Evolutionary conservation across 306 rosid species (phyloP).

Genomic region (Inga leiocalycina): DNA sequence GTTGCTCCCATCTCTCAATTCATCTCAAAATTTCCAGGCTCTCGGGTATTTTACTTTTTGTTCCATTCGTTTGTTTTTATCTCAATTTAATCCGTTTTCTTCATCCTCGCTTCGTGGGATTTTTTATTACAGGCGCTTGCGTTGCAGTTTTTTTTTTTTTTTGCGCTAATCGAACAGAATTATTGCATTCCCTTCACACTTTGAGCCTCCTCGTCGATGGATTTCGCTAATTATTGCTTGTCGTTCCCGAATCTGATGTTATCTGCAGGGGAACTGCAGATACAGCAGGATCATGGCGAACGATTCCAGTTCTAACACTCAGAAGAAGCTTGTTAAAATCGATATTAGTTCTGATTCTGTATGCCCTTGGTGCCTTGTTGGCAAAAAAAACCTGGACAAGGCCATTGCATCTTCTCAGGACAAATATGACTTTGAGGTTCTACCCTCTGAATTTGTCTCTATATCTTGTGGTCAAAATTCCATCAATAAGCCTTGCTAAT

Average conservation of each 20-base stretch:
- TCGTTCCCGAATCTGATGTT: constrained; percentile 18
- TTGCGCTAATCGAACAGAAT: constrained; percentile 1
- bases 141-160: background rate
- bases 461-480: background rate
- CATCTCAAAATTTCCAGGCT: background rate
- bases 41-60: constrained; percentile 22
- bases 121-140: constrained; percentile 12
- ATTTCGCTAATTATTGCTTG: constrained; percentile 1
- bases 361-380: constrained; percentile 95
- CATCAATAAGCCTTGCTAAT: background rate
- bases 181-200: background rate
- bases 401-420: constrained; percentile 71
- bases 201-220: background rate
- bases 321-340: constrained; percentile 61
- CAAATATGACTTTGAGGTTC: constrained; percentile 75
- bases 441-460: constrained; percentile 2
- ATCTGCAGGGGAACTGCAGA: constrained; percentile 38
- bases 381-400: constrained; percentile 79
- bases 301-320: constrained; percentile 36
- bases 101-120: background rate
- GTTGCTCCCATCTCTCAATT: constrained; percentile 7
- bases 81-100: background rate
- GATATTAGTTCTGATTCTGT: constrained; percentile 81
- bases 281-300: constrained; percentile 61
- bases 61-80: background rate